phyloP scores from a whole-genome alignment of 75 land plant genomes.

The Ceratopteris richardii region DNA sequence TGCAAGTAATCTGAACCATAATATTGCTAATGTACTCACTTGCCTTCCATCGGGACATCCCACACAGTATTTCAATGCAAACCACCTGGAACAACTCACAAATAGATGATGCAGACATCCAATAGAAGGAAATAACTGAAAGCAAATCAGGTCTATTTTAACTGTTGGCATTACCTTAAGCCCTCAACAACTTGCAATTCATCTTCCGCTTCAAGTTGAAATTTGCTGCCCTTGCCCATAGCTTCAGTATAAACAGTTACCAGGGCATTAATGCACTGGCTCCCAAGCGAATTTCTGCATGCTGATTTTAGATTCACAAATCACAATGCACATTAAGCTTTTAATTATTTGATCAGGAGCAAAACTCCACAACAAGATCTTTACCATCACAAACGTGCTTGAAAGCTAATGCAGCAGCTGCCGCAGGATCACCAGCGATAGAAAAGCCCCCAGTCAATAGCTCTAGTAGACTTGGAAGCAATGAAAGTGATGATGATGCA shows the following conservation, averaged over 20 bases:
- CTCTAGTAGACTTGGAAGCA: conserved; percentile 59
- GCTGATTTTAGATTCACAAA: conserved; percentile 25
- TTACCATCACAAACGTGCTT: conserved; percentile 93
- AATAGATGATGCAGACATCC: no score
- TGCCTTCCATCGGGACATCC: no score
- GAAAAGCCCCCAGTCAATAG: conserved; percentile 71
- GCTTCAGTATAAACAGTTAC: conserved; percentile 64
- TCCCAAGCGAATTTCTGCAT: conserved; percentile 69
- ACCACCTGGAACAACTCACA: no score
- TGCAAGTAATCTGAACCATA: no score
- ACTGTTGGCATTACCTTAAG: conserved; percentile 79
- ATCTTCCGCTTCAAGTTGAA: conserved; percentile 65
- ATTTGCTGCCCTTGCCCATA: conserved; percentile 52
- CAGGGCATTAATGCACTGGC: conserved; percentile 54
- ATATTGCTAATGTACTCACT: no score
- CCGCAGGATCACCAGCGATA: conserved; percentile 73
- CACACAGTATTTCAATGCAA: no score
- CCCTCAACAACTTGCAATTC: conserved; percentile 91
- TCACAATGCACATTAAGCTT: background rate
- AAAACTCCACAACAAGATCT: background rate
- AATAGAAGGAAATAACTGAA: no score
- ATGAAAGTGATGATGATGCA: conserved; percentile 39
- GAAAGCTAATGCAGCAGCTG: conserved; percentile 93
- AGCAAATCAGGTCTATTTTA: no score
- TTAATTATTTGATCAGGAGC: background rate